Evolutionary conservation across 2,329 filamentous ascomycete species (phyloP), one percentile per base, ranked within the genome.

Genomic region (Diaporthe helianthi): DNA sequence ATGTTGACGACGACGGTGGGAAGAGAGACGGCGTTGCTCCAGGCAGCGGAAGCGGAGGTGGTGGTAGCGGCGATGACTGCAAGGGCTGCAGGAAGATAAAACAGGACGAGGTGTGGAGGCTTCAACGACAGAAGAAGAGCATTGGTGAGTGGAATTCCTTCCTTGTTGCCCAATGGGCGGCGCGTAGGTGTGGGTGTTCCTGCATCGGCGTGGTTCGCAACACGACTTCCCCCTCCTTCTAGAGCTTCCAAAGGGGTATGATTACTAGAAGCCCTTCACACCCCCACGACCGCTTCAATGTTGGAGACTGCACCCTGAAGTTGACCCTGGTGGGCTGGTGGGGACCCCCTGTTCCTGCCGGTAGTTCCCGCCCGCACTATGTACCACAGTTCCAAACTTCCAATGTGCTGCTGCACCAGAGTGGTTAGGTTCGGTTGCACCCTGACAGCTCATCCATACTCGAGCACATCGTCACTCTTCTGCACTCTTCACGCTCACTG

Each of bases 61-160:
- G 24, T 13, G 19, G 12, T 7, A 17, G 19, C 19, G 36, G 12
- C n/a, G 33, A 64, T 24, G 58, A 61, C 26, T 70, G 69, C 22
- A 51, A 52, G 33, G 69, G 69, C 5, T 70, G 69, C 52, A 68
- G 52, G 13, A 70, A 46, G 52, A 70, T 70, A 19, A 33, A 47
- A 17, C 55, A 68, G 58, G 55, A 47, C 22, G 58, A 70, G 24
- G 65, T 67, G 19, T 64, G 69, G 44, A 68, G 38, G 31, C 51
- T 68, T 44, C 65, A 54, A 26, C 47, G 63, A 51, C 69, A 58
- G 31, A n/a, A 31, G 33, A 52, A 64, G 33, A 44, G 41, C 9
- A 53, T 31, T 26, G 52, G 33, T 46, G 58, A 46, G 26, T 67
- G 44, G 31, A 5, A 53, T 31, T 22, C 7, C 17, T 52, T 65